These are phyloP conservation scores for Eimeria falciformis DNA, from an alignment of 169 alveolate genomes.

Conservation along the genomic window DNA sequence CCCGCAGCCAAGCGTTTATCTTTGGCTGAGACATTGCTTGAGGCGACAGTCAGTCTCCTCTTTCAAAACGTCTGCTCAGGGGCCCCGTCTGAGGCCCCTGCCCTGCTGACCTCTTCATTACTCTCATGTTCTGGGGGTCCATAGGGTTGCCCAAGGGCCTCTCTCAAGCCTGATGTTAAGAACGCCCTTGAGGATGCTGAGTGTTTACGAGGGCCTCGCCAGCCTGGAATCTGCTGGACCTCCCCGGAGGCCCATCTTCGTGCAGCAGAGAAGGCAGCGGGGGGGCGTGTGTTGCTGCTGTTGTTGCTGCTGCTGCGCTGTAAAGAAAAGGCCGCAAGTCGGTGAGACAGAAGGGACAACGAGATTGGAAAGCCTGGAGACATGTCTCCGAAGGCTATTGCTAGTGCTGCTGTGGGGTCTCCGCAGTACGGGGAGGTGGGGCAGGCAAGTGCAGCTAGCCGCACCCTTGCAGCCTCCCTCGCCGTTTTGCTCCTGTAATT, in stretches of 20 bases:
- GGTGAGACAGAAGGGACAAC: background rate
- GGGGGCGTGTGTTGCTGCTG: slow-evolving; percentile 1
- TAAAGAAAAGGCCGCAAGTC: background rate
- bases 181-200: background rate
- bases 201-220: slow-evolving; percentile 1
- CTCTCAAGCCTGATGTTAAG: background rate
- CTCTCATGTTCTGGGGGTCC: background rate
- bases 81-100: no score
- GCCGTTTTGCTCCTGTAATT: slow-evolving; percentile 22
- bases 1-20: no score
- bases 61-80: no score
- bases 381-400: slow-evolving; percentile 43
- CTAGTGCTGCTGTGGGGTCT: slow-evolving; percentile 57
- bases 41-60: no score
- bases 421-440: slow-evolving; percentile 46
- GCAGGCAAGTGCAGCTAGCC: slow-evolving; percentile 13
- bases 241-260: background rate
- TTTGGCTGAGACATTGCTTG: no score
- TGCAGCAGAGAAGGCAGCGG: background rate
- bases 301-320: background rate
- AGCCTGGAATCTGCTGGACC: background rate
- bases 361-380: background rate
- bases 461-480: slow-evolving; percentile 50
- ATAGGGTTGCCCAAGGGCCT: no score
- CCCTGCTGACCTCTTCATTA: no score